A percentile compares a stretch with the other conserved stretches of the same genome.
Evolutionary conservation across 1,139 yeast species (phyloP).

Genomic region (Lodderomyces metapsilosis): DNA sequence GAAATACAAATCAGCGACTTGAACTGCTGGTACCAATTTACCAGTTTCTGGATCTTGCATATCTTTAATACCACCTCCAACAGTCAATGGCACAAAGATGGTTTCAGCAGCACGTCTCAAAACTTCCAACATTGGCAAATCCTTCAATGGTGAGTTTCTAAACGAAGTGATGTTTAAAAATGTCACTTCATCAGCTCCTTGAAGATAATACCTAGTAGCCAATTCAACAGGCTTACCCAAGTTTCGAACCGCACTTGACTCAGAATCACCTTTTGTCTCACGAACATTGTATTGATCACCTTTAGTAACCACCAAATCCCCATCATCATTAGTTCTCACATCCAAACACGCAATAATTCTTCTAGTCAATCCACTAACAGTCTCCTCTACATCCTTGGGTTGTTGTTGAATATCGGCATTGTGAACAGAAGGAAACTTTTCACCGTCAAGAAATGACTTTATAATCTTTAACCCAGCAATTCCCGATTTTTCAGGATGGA

Average conservation of each 20-base stretch:
- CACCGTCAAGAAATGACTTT: constrained; percentile 64
- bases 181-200: constrained; percentile 97
- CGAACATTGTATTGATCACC: constrained; percentile 98
- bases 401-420: constrained; percentile 21
- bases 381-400: constrained; percentile 32
- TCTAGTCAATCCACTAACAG: constrained; percentile 73
- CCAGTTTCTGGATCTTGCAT: constrained; percentile 77
- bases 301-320: constrained; percentile 94
- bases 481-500: constrained; percentile 97
- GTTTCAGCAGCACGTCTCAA: constrained; percentile 79
- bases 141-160: constrained; percentile 86
- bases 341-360: constrained; percentile 94
- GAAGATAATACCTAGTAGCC: constrained; percentile 83
- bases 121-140: constrained; percentile 93
- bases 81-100: constrained; percentile 93
- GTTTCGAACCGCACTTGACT: constrained; percentile 62
- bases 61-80: constrained; percentile 96
- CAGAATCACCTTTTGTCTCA: constrained; percentile 53
- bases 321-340: constrained; percentile 91
- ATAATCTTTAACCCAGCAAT: constrained; percentile 79
- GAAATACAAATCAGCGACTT: constrained; percentile 88
- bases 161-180: constrained; percentile 93
- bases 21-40: constrained; percentile 71
- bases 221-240: constrained; percentile 93
- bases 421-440: constrained; percentile 25